Evolutionary conservation across 345 rosid genomes (phyloP).

Genomic region (Kandelia obovata): DNA sequence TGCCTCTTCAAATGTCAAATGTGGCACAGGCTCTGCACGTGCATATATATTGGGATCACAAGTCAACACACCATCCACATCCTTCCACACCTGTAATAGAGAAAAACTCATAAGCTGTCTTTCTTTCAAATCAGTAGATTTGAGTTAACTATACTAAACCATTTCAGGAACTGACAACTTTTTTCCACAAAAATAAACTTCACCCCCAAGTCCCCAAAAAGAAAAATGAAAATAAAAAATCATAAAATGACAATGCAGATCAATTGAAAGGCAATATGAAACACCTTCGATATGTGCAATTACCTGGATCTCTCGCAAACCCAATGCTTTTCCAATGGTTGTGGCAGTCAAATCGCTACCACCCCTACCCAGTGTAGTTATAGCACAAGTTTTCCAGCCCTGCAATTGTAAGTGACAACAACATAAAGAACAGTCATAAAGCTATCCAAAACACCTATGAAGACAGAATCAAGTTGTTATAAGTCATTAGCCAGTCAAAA

Average conservation of each 20-base stretch:
- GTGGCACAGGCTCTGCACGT: conserved; percentile 76
- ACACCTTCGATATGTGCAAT: conserved; percentile 13
- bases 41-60: conserved; percentile 90
- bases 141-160: no score
- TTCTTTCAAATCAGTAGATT: no score
- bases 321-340: conserved; percentile 92
- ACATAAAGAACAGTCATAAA: neutral
- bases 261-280: neutral
- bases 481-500: conserved; percentile 8
- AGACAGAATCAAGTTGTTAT: conserved; percentile 2
- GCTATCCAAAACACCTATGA: neutral
- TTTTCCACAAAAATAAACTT: no score
- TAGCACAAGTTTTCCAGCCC: conserved; percentile 95
- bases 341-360: conserved; percentile 99
- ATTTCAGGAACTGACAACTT: no score
- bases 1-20: conserved; percentile 92
- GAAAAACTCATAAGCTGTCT: neutral
- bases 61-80: conserved; percentile 98
- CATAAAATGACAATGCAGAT: neutral
- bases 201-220: no score
- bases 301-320: conserved; percentile 96
- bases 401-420: conserved; percentile 26
- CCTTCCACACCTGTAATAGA: conserved; percentile 88
- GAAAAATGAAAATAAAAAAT: neutral
- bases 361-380: conserved; percentile 95